A percentile compares a stretch with the other conserved stretches of the same genome.
These are phyloP conservation scores for Recurvomyces mirabilis DNA, from an alignment of 495 filamentous ascomycete species.

Conservation along the genomic window DNA sequence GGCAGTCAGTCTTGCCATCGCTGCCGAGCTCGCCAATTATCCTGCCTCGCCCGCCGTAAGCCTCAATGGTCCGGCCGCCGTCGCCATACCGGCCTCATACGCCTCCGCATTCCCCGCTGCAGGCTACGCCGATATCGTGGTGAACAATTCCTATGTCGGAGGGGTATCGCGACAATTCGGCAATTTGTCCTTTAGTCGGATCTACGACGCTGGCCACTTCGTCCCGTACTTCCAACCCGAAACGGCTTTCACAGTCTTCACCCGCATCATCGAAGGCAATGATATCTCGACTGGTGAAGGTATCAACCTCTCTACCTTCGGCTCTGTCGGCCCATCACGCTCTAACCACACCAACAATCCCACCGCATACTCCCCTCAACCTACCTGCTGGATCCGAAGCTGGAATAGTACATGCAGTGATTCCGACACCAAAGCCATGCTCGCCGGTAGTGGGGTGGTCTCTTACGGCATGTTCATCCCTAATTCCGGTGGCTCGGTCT, in stretches of 20 bases:
- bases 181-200: constrained; percentile 32
- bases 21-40: constrained; percentile 1
- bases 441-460: constrained; percentile 34
- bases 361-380: constrained; percentile 11
- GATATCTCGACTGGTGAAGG: constrained; percentile 36
- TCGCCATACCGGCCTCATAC: constrained; percentile 31
- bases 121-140: constrained; percentile 43
- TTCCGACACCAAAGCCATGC: constrained; percentile 37
- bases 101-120: constrained; percentile 39
- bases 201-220: constrained; percentile 33
- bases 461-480: constrained; percentile 44
- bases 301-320: constrained; percentile 40
- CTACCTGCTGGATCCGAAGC: constrained; percentile 48
- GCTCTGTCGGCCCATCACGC: constrained; percentile 41
- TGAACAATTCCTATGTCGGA: constrained; percentile 32
- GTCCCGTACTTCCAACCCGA: constrained; percentile 34
- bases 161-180: constrained; percentile 33
- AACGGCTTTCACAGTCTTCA: constrained; percentile 33
- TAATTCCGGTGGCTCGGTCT: constrained; percentile 26
- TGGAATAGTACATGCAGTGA: constrained; percentile 39
- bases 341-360: constrained; percentile 35
- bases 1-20: constrained; percentile 27
- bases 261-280: constrained; percentile 27
- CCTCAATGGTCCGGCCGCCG: not conserved
- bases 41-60: not conserved